Evolutionary conservation across 495 filamentous ascomycete genomes (phyloP).

Genomic region (Talaromyces nanjingensis): DNA sequence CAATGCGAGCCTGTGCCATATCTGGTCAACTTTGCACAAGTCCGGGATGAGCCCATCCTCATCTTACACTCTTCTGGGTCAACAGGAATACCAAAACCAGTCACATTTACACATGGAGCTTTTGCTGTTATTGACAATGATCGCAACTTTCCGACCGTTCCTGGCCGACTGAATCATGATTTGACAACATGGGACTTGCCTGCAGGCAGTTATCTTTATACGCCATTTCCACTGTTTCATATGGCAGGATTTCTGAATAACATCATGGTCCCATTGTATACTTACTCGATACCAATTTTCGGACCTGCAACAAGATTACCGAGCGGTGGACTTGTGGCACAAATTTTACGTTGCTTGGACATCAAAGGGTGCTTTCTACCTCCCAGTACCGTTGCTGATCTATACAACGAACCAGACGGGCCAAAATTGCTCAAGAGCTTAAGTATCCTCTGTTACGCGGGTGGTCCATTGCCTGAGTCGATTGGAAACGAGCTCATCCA

Average conservation of each 20-base stretch:
- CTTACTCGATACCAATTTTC: neutral
- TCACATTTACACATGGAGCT: slow-evolving; percentile 18
- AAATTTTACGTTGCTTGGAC: neutral
- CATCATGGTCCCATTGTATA: slow-evolving; percentile 11
- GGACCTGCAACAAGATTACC: slow-evolving; percentile 3
- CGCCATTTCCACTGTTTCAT: slow-evolving; percentile 22
- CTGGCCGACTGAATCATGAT: slow-evolving; percentile 20
- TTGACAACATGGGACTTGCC: slow-evolving; percentile 17
- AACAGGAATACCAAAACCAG: slow-evolving; percentile 20
- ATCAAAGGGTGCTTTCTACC: slow-evolving; percentile 9
- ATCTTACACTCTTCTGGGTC: slow-evolving; percentile 19
- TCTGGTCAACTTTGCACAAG: slow-evolving; percentile 7
- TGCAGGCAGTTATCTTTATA: slow-evolving; percentile 16
- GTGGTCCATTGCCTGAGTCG: slow-evolving; percentile 14
- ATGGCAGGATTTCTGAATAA: slow-evolving; percentile 13
- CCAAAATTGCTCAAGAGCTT: slow-evolving; percentile 12
- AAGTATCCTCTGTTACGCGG: slow-evolving; percentile 17
- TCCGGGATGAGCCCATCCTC: slow-evolving; percentile 14
- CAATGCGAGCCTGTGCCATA: slow-evolving; percentile 10
- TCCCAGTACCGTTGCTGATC: slow-evolving; percentile 14
- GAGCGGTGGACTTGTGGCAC: neutral
- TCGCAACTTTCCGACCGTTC: slow-evolving; percentile 17
- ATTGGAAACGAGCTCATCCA: slow-evolving; percentile 15
- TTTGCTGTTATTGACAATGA: slow-evolving; percentile 24
- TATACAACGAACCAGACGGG: slow-evolving; percentile 14